A percentile compares a stretch with the other conserved stretches of the same genome.
Conservation (phyloP, 257 asterid species). For the Gentiana dahurica region DNA sequence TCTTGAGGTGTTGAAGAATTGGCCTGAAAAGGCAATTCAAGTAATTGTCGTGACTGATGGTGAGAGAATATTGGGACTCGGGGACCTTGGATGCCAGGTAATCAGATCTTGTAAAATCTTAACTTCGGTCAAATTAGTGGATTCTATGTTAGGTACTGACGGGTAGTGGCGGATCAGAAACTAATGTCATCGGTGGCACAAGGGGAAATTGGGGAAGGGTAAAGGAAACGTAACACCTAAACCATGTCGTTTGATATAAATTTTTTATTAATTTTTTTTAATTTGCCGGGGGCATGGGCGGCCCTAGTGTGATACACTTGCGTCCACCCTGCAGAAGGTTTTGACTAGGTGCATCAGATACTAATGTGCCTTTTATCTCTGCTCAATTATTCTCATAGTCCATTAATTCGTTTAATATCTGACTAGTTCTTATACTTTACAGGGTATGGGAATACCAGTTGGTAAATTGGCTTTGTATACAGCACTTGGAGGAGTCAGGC, state of each 20-base stretch:
- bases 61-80: conserved; percentile 92
- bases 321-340: no score
- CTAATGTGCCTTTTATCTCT: not conserved
- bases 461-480: conserved; percentile 83
- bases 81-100: conserved; percentile 96
- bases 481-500: conserved; percentile 93
- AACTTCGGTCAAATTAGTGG: no score
- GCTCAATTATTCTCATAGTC: not conserved
- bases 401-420: no score
- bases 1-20: conserved; percentile 79
- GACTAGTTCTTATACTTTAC: conserved; percentile 9
- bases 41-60: conserved; percentile 97
- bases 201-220: no score
- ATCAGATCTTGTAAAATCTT: not conserved
- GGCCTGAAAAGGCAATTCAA: conserved; percentile 87
- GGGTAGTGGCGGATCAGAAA: no score
- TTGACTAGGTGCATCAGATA: not conserved
- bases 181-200: no score
- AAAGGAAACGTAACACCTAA: no score
- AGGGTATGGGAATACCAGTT: conserved; percentile 99
- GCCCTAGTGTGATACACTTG: no score
- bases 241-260: no score
- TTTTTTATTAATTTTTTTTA: no score
- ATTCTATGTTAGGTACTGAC: no score
- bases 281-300: no score